These are phyloP conservation scores for Canna indica DNA, from an alignment of 176 grass and related monocot genomes.

Conservation along the genomic window DNA sequence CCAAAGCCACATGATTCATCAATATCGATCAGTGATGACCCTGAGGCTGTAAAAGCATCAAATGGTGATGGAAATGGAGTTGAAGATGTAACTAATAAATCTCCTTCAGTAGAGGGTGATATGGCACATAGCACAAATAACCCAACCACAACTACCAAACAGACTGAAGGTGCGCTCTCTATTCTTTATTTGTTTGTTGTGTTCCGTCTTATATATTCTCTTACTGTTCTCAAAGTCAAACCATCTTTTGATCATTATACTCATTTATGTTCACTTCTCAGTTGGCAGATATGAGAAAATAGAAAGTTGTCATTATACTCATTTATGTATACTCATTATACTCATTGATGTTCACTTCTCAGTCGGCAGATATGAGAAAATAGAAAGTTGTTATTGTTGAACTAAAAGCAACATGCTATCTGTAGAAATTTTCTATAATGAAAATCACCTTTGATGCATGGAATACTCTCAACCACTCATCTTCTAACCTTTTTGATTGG, in stretches of 20 bases:
- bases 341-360: neutral
- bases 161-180: slow-evolving; percentile 40
- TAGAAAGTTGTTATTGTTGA: no score
- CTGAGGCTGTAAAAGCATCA: slow-evolving; percentile 17
- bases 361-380: neutral
- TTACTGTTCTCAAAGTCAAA: neutral
- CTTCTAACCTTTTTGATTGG: no score
- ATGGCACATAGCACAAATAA: slow-evolving; percentile 3
- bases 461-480: no score
- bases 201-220: neutral
- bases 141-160: slow-evolving; percentile 24
- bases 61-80: slow-evolving; percentile 35
- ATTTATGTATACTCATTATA: no score
- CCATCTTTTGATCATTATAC: neutral
- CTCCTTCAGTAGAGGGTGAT: slow-evolving; percentile 14
- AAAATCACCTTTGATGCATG: no score
- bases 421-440: no score
- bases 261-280: neutral
- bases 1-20: slow-evolving; percentile 7
- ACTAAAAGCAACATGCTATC: no score
- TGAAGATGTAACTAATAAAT: slow-evolving; percentile 12
- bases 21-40: slow-evolving; percentile 9
- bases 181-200: neutral
- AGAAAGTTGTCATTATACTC: neutral
- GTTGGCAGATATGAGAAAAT: neutral